Conservation (phyloP, 352 stramenopile genomes). For the Phytophthora capsici region DNA sequence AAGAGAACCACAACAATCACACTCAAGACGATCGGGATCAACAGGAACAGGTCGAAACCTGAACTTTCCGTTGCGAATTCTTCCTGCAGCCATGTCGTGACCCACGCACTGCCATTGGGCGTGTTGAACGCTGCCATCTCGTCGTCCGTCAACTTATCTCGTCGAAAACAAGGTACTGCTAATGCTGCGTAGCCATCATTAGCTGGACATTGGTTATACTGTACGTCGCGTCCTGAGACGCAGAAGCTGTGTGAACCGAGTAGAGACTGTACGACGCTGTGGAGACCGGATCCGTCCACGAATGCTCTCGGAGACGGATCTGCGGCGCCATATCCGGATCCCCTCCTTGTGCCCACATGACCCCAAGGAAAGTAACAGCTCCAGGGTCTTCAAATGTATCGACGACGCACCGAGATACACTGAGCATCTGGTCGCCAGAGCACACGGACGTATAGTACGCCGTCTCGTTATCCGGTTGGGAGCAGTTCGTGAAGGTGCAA, state of each 20-base stretch:
- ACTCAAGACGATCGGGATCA: conserved; percentile 23
- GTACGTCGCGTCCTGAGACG: conserved; percentile 12
- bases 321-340: conserved; percentile 22
- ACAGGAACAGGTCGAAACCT: conserved; percentile 11
- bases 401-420: conserved; percentile 31
- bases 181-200: conserved; percentile 27
- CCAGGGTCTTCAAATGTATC: conserved; percentile 25
- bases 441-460: conserved; percentile 33
- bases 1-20: neutral
- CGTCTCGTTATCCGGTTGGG: conserved; percentile 18
- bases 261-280: conserved; percentile 26
- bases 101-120: conserved; percentile 15
- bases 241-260: conserved; percentile 23
- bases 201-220: conserved; percentile 20
- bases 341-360: conserved; percentile 37
- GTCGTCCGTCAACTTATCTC: conserved; percentile 5
- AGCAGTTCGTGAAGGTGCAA: conserved; percentile 37
- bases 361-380: conserved; percentile 9
- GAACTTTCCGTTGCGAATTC: conserved; percentile 16
- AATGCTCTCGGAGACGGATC: conserved; percentile 32
- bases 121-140: conserved; percentile 12
- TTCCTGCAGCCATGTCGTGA: conserved; percentile 29
- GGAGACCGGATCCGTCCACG: conserved; percentile 28
- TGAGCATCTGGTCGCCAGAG: conserved; percentile 42
- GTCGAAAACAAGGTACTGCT: conserved; percentile 22